These are phyloP conservation scores for Tricholoma furcatifolium DNA, from an alignment of 768 basidiomycete species.

Conservation along the genomic window DNA sequence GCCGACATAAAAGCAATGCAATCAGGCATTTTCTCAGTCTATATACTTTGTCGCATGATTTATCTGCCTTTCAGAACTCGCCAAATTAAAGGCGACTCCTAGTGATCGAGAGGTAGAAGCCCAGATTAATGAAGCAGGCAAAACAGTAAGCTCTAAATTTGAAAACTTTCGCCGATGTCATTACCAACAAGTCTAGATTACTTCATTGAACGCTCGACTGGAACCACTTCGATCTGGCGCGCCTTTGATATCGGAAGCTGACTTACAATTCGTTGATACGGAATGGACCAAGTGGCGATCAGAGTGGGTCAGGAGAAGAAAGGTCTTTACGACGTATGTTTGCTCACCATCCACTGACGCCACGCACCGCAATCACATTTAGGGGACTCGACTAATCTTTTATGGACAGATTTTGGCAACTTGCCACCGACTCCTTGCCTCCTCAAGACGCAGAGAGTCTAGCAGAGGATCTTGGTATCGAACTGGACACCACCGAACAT, in stretches of 20 bases:
- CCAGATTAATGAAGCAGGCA: slow-evolving; percentile 49
- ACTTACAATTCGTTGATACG: slow-evolving; percentile 62
- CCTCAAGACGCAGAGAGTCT: slow-evolving; percentile 65
- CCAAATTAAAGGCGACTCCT: slow-evolving; percentile 59
- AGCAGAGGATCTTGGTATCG: slow-evolving; percentile 80
- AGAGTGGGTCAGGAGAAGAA: slow-evolving; percentile 78
- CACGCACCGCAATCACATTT: neutral
- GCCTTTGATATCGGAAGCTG: slow-evolving; percentile 67
- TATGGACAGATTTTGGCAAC: slow-evolving; percentile 69
- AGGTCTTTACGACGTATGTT: slow-evolving; percentile 72
- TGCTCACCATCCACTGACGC: neutral
- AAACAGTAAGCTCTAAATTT: slow-evolving; percentile 42
- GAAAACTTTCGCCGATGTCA: slow-evolving; percentile 1
- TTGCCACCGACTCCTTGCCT: slow-evolving; percentile 64
- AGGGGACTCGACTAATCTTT: neutral
- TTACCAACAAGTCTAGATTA: slow-evolving; percentile 38
- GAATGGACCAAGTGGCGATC: slow-evolving; percentile 81
- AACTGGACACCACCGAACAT: slow-evolving; percentile 75
- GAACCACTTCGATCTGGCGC: slow-evolving; percentile 67
- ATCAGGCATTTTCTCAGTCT: slow-evolving; percentile 33
- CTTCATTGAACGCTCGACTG: slow-evolving; percentile 47
- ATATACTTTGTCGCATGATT: slow-evolving; percentile 16
- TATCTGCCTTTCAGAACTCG: slow-evolving; percentile 50
- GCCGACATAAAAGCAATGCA: slow-evolving; percentile 50
- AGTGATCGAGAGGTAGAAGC: slow-evolving; percentile 65